phyloP scores from a whole-genome alignment of 2,329 filamentous ascomycete genomes.

The Aspergillus fumigatiaffinis region DNA sequence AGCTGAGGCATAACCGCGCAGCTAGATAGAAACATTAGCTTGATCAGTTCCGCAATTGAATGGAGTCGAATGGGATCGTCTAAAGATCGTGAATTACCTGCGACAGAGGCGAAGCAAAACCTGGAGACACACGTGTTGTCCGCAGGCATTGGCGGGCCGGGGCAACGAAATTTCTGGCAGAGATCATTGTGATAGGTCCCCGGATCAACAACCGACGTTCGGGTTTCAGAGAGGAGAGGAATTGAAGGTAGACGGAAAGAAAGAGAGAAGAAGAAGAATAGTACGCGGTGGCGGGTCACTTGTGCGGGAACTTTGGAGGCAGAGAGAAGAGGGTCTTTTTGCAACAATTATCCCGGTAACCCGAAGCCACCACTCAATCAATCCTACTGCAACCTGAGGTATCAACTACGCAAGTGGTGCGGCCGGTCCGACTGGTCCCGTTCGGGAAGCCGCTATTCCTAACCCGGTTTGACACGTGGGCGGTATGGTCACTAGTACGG shows the following conservation, averaged over 20 bases:
- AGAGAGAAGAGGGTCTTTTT: background rate
- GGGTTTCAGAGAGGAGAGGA: background rate
- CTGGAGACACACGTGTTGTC: slow-evolving; percentile 50
- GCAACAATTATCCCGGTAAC: background rate
- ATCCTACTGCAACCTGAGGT: background rate
- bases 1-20: slow-evolving; percentile 57
- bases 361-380: background rate
- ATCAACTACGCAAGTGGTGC: background rate
- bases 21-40: slow-evolving; percentile 34
- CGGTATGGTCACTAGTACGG: background rate
- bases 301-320: slow-evolving; percentile 18
- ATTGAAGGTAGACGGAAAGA: slow-evolving; percentile 11
- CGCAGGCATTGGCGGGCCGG: slow-evolving; percentile 77
- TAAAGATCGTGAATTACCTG: slow-evolving; percentile 51
- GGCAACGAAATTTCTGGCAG: slow-evolving; percentile 71
- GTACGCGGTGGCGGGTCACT: slow-evolving; percentile 8
- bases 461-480: background rate
- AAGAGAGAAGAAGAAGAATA: slow-evolving; percentile 8
- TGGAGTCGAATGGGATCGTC: slow-evolving; percentile 4
- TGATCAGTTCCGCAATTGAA: slow-evolving; percentile 11
- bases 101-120: slow-evolving; percentile 46
- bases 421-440: background rate
- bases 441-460: background rate
- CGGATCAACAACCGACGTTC: slow-evolving; percentile 10
- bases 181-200: slow-evolving; percentile 65